phyloP scores from a whole-genome alignment of 768 basidiomycete species.

The Leccinellum albellum region DNA sequence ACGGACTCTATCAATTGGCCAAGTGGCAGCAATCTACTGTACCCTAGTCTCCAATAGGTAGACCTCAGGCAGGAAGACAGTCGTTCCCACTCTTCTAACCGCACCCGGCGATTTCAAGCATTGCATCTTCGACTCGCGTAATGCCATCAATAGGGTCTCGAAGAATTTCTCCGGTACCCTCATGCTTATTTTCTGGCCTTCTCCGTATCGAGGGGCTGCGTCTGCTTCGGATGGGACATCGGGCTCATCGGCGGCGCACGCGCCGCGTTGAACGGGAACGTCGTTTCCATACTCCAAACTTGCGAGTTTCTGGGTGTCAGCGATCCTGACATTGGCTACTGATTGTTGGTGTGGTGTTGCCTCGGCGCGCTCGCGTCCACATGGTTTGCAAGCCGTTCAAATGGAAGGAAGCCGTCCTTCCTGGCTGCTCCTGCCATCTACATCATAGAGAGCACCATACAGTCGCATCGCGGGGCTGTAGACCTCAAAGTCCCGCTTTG shows the following conservation, averaged over 20 bases:
- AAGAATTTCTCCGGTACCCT: conserved; percentile 24
- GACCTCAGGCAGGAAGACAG: too few relatives aligned
- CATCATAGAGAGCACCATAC: conserved; percentile 32
- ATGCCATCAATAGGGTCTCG: conserved; percentile 9
- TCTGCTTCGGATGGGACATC: conserved; percentile 37
- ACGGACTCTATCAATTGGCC: too few relatives aligned
- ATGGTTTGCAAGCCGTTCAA: conserved; percentile 28
- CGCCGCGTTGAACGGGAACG: conserved; percentile 32
- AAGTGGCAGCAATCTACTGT: too few relatives aligned
- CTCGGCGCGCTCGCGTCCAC: conserved; percentile 26
- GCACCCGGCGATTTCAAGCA: too few relatives aligned
- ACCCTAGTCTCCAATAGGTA: too few relatives aligned
- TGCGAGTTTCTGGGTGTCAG: conserved; percentile 23
- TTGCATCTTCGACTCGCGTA: neutral
- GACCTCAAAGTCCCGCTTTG: too few relatives aligned
- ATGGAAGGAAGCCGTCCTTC: conserved; percentile 34
- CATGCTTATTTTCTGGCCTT: conserved; percentile 34
- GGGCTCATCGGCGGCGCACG: conserved; percentile 35
- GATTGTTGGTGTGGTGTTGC: neutral
- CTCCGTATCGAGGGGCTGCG: conserved; percentile 32
- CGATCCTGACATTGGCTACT: neutral
- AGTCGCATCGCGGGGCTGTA: conserved; percentile 30
- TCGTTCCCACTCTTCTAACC: too few relatives aligned
- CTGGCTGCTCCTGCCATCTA: conserved; percentile 32
- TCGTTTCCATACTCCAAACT: conserved; percentile 36